Evolutionary conservation across 306 rosid genomes (phyloP).

Genomic region (Vigna radiata): DNA sequence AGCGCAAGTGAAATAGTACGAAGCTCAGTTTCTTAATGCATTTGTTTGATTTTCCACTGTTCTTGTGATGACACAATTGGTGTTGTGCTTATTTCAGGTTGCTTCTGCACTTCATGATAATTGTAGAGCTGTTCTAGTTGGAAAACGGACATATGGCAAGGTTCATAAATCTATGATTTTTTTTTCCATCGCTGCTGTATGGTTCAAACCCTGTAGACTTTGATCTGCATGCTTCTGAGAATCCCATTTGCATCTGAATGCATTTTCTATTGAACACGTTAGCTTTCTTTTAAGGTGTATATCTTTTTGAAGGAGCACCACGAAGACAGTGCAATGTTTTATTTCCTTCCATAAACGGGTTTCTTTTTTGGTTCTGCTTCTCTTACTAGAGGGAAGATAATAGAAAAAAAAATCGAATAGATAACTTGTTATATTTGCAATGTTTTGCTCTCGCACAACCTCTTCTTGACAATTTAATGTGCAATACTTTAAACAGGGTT

Average conservation of each 20-base stretch:
- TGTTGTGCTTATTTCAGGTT: conserved; percentile 72
- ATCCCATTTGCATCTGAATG: conserved; percentile 28
- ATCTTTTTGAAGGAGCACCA: not conserved
- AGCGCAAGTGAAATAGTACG: conserved; percentile 99
- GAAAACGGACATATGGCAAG: conserved; percentile 95
- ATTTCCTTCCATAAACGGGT: not conserved
- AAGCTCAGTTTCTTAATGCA: conserved; percentile 38
- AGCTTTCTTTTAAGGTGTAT: not conserved
- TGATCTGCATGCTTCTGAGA: conserved; percentile 4
- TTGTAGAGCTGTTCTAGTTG: conserved; percentile 96
- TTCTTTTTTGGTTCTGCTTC: not conserved
- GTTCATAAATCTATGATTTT: conserved; percentile 48
- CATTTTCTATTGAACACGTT: conserved; percentile 4
- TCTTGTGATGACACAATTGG: conserved; percentile 9
- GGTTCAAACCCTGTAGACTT: conserved; percentile 25
- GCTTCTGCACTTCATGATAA: conserved; percentile 98
- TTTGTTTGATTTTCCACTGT: conserved; percentile 43
- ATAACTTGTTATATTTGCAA: not conserved
- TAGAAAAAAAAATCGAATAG: not conserved
- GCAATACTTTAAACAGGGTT: conserved; percentile 62
- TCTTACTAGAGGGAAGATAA: not conserved
- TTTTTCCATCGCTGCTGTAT: conserved; percentile 16
- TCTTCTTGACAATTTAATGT: conserved; percentile 34
- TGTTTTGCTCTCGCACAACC: conserved; percentile 2
- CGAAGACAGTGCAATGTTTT: not conserved